These are phyloP conservation scores for Mycocentrospora acerina DNA, from an alignment of 2,329 filamentous ascomycete species.

Conservation along the genomic window DNA sequence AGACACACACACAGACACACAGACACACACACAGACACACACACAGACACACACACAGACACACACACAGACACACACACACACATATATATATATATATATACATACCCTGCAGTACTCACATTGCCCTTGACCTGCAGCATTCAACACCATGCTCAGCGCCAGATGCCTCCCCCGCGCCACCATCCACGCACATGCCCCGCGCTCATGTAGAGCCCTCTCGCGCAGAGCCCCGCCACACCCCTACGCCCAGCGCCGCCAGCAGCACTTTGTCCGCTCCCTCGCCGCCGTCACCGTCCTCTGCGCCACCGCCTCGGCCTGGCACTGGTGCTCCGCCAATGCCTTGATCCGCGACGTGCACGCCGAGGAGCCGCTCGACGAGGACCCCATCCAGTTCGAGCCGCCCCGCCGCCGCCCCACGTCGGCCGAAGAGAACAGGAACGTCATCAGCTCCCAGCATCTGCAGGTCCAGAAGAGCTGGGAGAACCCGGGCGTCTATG, in stretches of 20 bases:
- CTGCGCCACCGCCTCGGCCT: conserved; percentile 48
- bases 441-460: conserved; percentile 81
- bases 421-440: conserved; percentile 71
- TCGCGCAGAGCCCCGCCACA: conserved; percentile 24
- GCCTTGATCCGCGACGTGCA: conserved; percentile 45
- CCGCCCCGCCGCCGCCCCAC: conserved; percentile 56
- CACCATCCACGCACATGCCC: conserved; percentile 25
- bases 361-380: conserved; percentile 53
- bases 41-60: too few relatives aligned
- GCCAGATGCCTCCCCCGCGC: conserved; percentile 34
- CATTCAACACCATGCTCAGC: conserved; percentile 32
- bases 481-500: conserved; percentile 84
- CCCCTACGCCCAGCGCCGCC: conserved; percentile 47
- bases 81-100: too few relatives aligned
- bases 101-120: too few relatives aligned
- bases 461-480: conserved; percentile 81
- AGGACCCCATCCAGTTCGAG: conserved; percentile 67
- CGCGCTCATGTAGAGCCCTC: conserved; percentile 29
- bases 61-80: too few relatives aligned
- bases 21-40: too few relatives aligned
- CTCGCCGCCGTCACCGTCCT: conserved; percentile 46
- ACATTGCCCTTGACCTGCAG: too few relatives aligned
- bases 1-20: too few relatives aligned
- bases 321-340: conserved; percentile 47
- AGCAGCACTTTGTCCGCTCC: conserved; percentile 50